A percentile compares a stretch with the other conserved stretches of the same genome.
These are phyloP conservation scores for Podospora fimiseda DNA, from an alignment of 495 filamentous ascomycete species.

Conservation along the genomic window DNA sequence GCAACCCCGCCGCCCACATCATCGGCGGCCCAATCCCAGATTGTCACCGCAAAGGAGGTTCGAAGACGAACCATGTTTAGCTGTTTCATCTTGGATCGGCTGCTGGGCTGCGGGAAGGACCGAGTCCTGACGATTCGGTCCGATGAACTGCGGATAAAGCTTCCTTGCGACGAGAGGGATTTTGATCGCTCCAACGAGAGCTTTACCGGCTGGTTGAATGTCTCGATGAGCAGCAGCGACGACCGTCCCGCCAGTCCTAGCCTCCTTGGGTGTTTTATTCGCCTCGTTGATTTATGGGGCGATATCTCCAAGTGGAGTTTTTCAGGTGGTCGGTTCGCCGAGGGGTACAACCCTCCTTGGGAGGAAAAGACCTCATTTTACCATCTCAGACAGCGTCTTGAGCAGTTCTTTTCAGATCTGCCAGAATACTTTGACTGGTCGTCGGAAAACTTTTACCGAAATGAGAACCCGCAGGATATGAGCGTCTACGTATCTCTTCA, in stretches of 20 bases:
- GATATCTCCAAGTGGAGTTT: constrained; percentile 71
- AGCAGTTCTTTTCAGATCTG: constrained; percentile 58
- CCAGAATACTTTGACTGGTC: constrained; percentile 67
- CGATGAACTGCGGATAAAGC: constrained; percentile 60
- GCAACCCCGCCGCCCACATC: background rate
- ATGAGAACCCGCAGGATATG: constrained; percentile 68
- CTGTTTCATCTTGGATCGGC: constrained; percentile 76
- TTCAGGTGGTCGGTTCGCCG: constrained; percentile 59
- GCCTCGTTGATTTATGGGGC: constrained; percentile 72
- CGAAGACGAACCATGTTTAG: constrained; percentile 80
- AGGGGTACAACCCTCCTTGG: constrained; percentile 55
- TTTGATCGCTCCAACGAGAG: constrained; percentile 67
- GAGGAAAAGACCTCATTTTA: constrained; percentile 55
- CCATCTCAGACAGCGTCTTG: constrained; percentile 53
- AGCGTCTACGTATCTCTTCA: constrained; percentile 74
- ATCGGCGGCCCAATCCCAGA: constrained; percentile 31
- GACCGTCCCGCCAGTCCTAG: constrained; percentile 48
- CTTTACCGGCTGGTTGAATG: constrained; percentile 44
- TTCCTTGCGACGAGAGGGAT: constrained; percentile 59
- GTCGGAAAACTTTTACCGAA: constrained; percentile 67
- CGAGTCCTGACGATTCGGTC: constrained; percentile 62
- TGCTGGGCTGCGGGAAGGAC: constrained; percentile 69
- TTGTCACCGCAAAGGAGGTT: constrained; percentile 66
- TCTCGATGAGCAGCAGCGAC: constrained; percentile 18
- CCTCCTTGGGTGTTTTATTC: constrained; percentile 68